These are phyloP conservation scores for Decorospora gaudefroyi DNA, from an alignment of 2,329 filamentous ascomycete genomes.

Conservation along the genomic window DNA sequence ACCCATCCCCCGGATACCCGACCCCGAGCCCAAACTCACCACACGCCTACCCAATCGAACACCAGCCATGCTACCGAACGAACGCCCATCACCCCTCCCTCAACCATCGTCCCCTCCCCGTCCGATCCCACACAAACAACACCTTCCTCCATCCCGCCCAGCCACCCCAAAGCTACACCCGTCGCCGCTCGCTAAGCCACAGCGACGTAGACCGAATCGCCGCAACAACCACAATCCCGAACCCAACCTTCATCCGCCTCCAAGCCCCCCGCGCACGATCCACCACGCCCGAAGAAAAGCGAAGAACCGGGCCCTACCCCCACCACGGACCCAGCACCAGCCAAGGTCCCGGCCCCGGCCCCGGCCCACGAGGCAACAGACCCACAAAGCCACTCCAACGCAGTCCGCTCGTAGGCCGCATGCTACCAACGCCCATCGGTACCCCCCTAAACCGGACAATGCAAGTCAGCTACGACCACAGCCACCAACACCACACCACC, in stretches of 20 bases:
- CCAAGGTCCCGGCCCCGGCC: constrained; percentile 6
- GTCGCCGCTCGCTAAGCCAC: constrained; percentile 40
- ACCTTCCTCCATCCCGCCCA: constrained; percentile 6
- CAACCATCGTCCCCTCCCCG: constrained; percentile 8
- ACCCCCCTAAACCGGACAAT: constrained; percentile 16
- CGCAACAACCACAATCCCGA: constrained; percentile 6
- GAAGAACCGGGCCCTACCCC: constrained; percentile 2
- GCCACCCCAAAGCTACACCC: constrained; percentile 15
- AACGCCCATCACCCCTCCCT: constrained; percentile 1
- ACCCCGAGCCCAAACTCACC: constrained; percentile 18
- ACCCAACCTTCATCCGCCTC: constrained; percentile 33
- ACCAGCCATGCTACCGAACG: constrained; percentile 14
- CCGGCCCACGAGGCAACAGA: constrained; percentile 9
- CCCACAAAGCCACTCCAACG: constrained; percentile 8
- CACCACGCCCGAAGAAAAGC: constrained; percentile 7
- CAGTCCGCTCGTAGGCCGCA: constrained; percentile 5
- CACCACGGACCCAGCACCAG: constrained; percentile 13
- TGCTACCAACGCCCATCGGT: constrained; percentile 21
- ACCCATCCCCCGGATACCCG: constrained; percentile 11
- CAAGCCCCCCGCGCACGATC: constrained; percentile 21
- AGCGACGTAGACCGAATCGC: constrained; percentile 23
- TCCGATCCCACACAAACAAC: constrained; percentile 13
- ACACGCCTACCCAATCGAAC: constrained; percentile 24
- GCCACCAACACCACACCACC: background rate
- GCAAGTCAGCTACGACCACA: background rate